phyloP scores from a whole-genome alignment of 495 filamentous ascomycete genomes.

The Margaritispora aquatica region DNA sequence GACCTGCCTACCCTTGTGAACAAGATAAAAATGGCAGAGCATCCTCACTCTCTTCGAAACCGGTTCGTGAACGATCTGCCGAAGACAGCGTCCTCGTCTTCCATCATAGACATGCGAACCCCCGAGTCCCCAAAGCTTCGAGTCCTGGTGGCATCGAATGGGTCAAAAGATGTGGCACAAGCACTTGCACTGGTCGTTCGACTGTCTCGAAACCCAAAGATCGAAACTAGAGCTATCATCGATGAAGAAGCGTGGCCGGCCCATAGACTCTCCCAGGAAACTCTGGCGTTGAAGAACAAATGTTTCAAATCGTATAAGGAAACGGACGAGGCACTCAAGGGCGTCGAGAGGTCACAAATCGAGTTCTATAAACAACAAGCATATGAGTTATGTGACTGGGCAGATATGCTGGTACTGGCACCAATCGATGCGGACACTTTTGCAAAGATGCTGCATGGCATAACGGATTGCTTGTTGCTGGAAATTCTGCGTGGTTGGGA shows the following conservation, averaged over 20 bases:
- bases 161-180: conserved; percentile 42
- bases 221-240: conserved; percentile 47
- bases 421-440: conserved; percentile 78
- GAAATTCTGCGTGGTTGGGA: conserved; percentile 77
- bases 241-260: conserved; percentile 38
- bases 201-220: conserved; percentile 46
- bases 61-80: conserved; percentile 7
- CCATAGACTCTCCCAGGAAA: conserved; percentile 43
- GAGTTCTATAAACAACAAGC: conserved; percentile 46
- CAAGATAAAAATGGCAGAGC: conserved; percentile 23
- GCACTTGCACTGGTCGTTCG: conserved; percentile 48
- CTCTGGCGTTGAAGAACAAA: conserved; percentile 41
- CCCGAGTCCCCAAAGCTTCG: conserved; percentile 31
- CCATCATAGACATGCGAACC: conserved; percentile 17
- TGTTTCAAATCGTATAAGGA: conserved; percentile 6
- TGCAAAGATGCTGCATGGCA: conserved; percentile 75
- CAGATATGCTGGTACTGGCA: conserved; percentile 75
- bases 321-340: conserved; percentile 17
- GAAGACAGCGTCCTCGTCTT: conserved; percentile 15
- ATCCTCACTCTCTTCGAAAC: conserved; percentile 1
- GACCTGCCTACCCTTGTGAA: background rate
- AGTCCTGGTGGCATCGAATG: conserved; percentile 47
- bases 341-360: conserved; percentile 29
- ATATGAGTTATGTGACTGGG: conserved; percentile 74
- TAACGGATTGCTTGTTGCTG: conserved; percentile 66